Base-by-base conservation (phyloP, 2,329 filamentous ascomycete species). In the Allantophomopsis lycopodina region DNA sequence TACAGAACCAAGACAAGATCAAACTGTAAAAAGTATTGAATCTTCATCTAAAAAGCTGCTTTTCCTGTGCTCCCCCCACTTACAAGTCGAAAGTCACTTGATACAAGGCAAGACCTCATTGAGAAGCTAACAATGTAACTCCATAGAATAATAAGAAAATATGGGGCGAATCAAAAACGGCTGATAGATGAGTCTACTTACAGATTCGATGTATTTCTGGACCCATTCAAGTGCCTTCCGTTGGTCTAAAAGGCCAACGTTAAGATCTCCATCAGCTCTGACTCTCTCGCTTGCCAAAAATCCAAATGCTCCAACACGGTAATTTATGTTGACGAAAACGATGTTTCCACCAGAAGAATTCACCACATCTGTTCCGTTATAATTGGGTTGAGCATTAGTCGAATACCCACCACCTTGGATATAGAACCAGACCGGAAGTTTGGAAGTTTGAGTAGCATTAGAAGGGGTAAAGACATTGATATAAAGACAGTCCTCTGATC, bases 201-300 rank as follows among this genome's bases (percentile, higher is more conserved):
- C 64, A 52, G 65, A 54, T 21, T 56, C 52, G 33, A 83, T 79
- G 43, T 83, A 60, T 30, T 66, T 57, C 48, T 73, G 64, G 0
- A 80, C 66, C 79, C 79, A 83, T 37, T 69, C 52, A 35, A 83
- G 53, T 2, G 71, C 60, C 18, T 70, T 64, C 14, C 74, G 63
- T 56, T 82, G 76, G 48, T 83, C 78, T 2, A 79, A 60, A 7
- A 83, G 54, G 0, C 79, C 79, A 2, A 60, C 72, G 49, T 83
- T 83, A 7, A 80, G 60, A 37, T 68, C 64, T 1, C 76, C 76
- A 45, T 73, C 59, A 5, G 59, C 51, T 31, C 65, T 63, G 8
- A 81, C 62, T 21, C 67, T 60, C 32, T 73, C 65, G 36, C 73
- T 68, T 0, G 73, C 68, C 1, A 83, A 61, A 47, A 81, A 83